These are phyloP conservation scores for Vigna hirtella DNA, from an alignment of 306 rosid genomes.

Conservation along the genomic window DNA sequence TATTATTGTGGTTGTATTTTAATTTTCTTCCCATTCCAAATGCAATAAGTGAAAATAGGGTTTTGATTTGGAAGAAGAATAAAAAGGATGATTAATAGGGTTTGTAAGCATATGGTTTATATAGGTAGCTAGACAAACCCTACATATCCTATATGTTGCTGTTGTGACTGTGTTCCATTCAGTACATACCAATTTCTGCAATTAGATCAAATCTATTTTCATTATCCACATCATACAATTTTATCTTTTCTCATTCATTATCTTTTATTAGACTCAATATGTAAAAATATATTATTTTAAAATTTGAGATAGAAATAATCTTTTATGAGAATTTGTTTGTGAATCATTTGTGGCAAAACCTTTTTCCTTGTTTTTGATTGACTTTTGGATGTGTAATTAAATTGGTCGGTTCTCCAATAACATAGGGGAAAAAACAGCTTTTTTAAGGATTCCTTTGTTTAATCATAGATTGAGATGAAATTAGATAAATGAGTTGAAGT, in stretches of 20 bases:
- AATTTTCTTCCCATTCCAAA: no score
- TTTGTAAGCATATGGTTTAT: slow-evolving; percentile 8
- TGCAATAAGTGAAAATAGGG: not conserved
- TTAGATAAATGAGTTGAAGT: no score
- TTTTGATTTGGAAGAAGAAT: slow-evolving; percentile 29
- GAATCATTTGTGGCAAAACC: not conserved
- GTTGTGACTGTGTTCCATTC: slow-evolving; percentile 34
- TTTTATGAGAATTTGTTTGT: no score
- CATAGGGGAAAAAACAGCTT: slow-evolving; percentile 8
- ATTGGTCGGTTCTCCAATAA: slow-evolving; percentile 38
- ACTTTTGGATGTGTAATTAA: slow-evolving; percentile 5
- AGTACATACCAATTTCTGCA: slow-evolving; percentile 29
- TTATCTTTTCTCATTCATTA: slow-evolving; percentile 46
- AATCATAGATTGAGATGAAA: not conserved
- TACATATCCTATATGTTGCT: slow-evolving; percentile 37
- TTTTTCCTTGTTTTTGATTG: not conserved
- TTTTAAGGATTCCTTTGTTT: no score
- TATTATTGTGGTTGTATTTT: no score
- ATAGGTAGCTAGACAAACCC: slow-evolving; percentile 35
- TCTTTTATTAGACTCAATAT: no score
- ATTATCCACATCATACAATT: slow-evolving; percentile 52
- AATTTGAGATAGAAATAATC: no score
- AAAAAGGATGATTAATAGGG: slow-evolving; percentile 48
- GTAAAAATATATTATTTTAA: no score
- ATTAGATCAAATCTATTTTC: slow-evolving; percentile 27